Evolutionary conservation across 331 rosid species (phyloP), one percentile per base, ranked within the genome.

Genomic region (Prunus yedoensis): DNA sequence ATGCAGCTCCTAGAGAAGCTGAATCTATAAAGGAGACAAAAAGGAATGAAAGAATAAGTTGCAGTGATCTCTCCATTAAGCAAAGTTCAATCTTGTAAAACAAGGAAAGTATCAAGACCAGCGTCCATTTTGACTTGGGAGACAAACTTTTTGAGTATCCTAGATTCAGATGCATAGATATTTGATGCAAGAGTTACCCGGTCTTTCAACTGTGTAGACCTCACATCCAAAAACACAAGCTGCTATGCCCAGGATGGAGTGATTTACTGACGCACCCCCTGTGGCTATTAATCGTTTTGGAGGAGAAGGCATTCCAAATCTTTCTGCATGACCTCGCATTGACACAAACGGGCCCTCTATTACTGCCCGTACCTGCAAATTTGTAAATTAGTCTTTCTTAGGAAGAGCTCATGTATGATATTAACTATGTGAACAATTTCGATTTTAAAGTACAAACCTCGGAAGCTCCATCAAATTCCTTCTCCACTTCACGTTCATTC

Each of bases 241-340:
- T 62, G 93, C 79, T 25, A 91, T 64, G 80, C 78, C 77, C 61
- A 95, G 97, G 75, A 95, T 92, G 78, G 74, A 50, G 25, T 78
- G 80, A 83, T 92, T 95, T 57, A 93, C 86, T 16, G 99, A 95
- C 11, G 97, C 99, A 78, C 99, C 99, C 10, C 99, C 99, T 1
- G 99, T 95, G 66, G 97, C 99, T 84, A 95, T 95, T 56, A 95
- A 85, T 78, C 94, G 88, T 68, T 84, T 89, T 54, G 99, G 97
- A 73, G 96, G 97, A 52, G 87, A 85, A 72, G 97, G 97, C 99
- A 92, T 90, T 70, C 99, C 99, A 38, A 90, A 88, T 83, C 97
- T 90, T 84, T 92, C 99, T 10, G 96, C 93, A 78, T 95, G 99
- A 79, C 94, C 97, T 43, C 97, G 84, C 97, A 92, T 95, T 10